Conservation (phyloP, 768 basidiomycete species). For the Naematelia aurantialba region DNA sequence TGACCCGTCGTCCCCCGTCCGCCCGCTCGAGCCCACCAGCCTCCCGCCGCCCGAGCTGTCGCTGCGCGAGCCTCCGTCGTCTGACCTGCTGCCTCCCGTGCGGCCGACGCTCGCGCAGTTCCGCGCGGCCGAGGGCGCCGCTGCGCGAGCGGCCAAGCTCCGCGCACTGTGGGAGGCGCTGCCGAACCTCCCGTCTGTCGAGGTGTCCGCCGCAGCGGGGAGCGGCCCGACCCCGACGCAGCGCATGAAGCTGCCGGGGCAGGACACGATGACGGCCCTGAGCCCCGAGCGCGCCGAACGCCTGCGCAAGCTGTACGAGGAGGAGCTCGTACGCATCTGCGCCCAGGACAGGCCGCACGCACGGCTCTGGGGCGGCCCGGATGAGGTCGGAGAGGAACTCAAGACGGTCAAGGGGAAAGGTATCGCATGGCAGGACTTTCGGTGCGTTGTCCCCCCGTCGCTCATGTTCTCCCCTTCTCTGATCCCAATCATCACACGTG, state of each 20-base stretch:
- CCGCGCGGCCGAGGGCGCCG: slow-evolving; percentile 42
- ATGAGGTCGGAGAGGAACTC: slow-evolving; percentile 20
- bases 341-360: slow-evolving; percentile 43
- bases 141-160: slow-evolving; percentile 41
- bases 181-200: slow-evolving; percentile 33
- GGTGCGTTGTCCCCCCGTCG: slow-evolving; percentile 40
- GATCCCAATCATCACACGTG: too few species aligned
- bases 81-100: slow-evolving; percentile 31
- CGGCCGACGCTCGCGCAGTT: slow-evolving; percentile 47
- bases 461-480: background rate
- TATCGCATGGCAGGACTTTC: slow-evolving; percentile 48
- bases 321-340: slow-evolving; percentile 62
- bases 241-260: slow-evolving; percentile 40
- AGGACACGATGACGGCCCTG: slow-evolving; percentile 49
- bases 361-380: slow-evolving; percentile 47
- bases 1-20: slow-evolving; percentile 7
- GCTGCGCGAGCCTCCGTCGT: slow-evolving; percentile 41
- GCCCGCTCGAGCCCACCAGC: slow-evolving; percentile 26
- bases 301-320: slow-evolving; percentile 68
- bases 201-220: background rate
- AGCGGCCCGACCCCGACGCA: slow-evolving; percentile 34
- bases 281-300: slow-evolving; percentile 61
- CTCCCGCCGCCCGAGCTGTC: slow-evolving; percentile 22
- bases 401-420: slow-evolving; percentile 41
- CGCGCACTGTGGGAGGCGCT: slow-evolving; percentile 46